Evolutionary conservation across 805 yeast genomes (phyloP).

Genomic region (Candida berthetii): DNA sequence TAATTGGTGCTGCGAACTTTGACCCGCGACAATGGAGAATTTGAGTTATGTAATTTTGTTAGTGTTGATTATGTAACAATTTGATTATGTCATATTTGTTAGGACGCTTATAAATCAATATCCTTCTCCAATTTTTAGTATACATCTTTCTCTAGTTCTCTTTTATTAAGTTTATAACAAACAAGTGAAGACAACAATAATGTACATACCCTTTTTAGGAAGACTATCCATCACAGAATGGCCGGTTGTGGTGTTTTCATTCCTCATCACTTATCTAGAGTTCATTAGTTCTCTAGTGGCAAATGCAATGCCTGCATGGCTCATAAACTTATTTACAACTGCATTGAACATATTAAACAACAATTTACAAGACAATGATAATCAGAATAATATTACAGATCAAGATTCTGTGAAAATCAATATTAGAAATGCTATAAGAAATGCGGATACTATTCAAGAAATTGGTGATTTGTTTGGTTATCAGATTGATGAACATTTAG

Average conservation of each 20-base stretch:
- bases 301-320: constrained; percentile 34
- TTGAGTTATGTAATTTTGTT: background rate
- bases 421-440: constrained; percentile 30
- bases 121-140: too few species aligned
- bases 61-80: too few species aligned
- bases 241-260: constrained; percentile 37
- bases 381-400: background rate
- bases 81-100: too few species aligned
- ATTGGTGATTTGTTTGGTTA: constrained; percentile 69
- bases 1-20: background rate
- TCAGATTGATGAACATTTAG: constrained; percentile 68
- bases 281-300: constrained; percentile 38
- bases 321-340: constrained; percentile 30
- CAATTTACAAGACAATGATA: constrained; percentile 8
- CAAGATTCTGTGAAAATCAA: constrained; percentile 9
- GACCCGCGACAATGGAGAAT: background rate
- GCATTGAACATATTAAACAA: constrained; percentile 14
- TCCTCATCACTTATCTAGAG: constrained; percentile 44
- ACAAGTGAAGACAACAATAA: too few species aligned
- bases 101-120: too few species aligned
- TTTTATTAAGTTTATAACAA: too few species aligned
- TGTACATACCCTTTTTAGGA: constrained; percentile 37
- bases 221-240: constrained; percentile 43
- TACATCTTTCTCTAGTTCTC: too few species aligned
- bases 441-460: constrained; percentile 50